Conservation (phyloP, 2,329 filamentous ascomycete species). For the Calonectria hawksworthii region DNA sequence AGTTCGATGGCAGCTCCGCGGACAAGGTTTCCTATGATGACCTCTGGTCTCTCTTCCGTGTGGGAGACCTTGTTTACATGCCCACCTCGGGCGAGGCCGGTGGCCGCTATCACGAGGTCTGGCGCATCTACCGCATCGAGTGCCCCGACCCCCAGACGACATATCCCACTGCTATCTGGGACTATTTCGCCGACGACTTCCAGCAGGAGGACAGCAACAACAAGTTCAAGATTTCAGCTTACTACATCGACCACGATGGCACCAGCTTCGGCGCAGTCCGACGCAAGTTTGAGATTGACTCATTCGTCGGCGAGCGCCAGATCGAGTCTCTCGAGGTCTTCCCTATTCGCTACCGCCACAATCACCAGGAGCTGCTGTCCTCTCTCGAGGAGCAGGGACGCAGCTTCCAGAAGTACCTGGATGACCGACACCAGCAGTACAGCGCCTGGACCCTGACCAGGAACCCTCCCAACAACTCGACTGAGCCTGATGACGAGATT, state of each 20-base stretch:
- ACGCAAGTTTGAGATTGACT: slow-evolving; percentile 53
- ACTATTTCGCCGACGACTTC: slow-evolving; percentile 52
- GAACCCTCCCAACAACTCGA: slow-evolving; percentile 49
- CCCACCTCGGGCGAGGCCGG: slow-evolving; percentile 51
- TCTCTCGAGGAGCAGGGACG: slow-evolving; percentile 51
- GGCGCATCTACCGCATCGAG: slow-evolving; percentile 53
- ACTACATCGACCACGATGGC: slow-evolving; percentile 60
- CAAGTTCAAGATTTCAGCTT: slow-evolving; percentile 54
- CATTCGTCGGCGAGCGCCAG: slow-evolving; percentile 54
- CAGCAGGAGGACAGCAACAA: slow-evolving; percentile 44
- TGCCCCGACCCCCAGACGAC: slow-evolving; percentile 48
- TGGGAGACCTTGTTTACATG: slow-evolving; percentile 58
- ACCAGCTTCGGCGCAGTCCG: slow-evolving; percentile 54
- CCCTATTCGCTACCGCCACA: slow-evolving; percentile 55
- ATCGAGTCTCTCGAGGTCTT: slow-evolving; percentile 55
- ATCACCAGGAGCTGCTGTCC: slow-evolving; percentile 52
- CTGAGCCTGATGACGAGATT: slow-evolving; percentile 50
- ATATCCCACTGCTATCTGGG: slow-evolving; percentile 50
- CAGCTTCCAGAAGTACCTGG: slow-evolving; percentile 50
- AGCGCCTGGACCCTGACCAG: slow-evolving; percentile 58
- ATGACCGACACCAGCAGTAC: slow-evolving; percentile 56
- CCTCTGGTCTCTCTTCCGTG: slow-evolving; percentile 58
- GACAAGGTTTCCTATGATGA: slow-evolving; percentile 57
- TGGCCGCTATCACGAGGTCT: slow-evolving; percentile 56
- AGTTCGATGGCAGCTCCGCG: slow-evolving; percentile 43